These are phyloP conservation scores for Globisporangium radiosum DNA, from an alignment of 352 stramenopile species.

Conservation along the genomic window DNA sequence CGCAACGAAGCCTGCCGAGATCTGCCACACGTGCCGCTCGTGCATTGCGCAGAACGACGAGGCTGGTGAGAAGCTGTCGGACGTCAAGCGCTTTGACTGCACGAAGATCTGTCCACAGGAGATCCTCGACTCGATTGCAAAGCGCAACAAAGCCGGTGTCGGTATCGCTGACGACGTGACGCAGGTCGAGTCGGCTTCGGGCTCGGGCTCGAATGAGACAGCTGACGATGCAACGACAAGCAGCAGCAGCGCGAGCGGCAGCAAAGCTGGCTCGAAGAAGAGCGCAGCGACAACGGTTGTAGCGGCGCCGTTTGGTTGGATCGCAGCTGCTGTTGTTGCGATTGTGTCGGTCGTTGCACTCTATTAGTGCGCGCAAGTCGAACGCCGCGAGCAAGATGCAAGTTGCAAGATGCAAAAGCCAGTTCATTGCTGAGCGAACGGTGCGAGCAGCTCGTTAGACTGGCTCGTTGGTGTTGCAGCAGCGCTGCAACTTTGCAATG, in stretches of 20 bases:
- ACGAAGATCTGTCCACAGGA: constrained; percentile 61
- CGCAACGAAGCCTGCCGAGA: constrained; percentile 45
- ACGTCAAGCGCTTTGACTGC: constrained; percentile 68
- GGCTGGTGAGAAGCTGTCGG: constrained; percentile 39
- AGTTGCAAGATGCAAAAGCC: neutral
- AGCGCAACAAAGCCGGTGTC: constrained; percentile 44
- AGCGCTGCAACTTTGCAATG: too few species aligned
- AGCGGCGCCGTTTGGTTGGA: neutral
- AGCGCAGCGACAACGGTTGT: constrained; percentile 1
- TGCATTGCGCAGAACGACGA: constrained; percentile 73
- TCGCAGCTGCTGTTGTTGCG: neutral
- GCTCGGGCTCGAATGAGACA: constrained; percentile 8
- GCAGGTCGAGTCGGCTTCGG: constrained; percentile 20
- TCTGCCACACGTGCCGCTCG: constrained; percentile 80
- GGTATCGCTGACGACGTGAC: constrained; percentile 54
- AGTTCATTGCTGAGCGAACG: neutral
- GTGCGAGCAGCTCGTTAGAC: too few species aligned
- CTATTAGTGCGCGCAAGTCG: neutral
- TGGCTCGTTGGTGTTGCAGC: too few species aligned
- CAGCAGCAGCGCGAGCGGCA: neutral
- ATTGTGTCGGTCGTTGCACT: constrained; percentile 4
- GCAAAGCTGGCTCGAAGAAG: constrained; percentile 11
- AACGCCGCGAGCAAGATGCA: neutral
- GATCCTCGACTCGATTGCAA: constrained; percentile 52
- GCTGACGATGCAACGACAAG: neutral